A percentile compares a stretch with the other conserved stretches of the same genome.
Evolutionary conservation across 768 basidiomycete genomes (phyloP).

Genomic region (Tulasnella sp.): DNA sequence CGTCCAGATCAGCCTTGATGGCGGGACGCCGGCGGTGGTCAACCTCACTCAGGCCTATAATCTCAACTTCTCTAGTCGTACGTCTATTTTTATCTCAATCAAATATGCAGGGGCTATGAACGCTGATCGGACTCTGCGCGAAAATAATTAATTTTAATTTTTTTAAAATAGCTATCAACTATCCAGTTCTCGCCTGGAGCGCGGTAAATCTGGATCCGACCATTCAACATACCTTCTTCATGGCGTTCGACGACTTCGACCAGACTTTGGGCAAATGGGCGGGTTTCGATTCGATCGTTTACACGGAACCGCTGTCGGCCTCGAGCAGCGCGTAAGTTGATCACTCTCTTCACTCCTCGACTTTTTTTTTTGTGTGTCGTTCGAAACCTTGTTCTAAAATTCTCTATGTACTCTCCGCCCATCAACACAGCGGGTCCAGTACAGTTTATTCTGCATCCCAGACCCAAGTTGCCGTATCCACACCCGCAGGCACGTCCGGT

Average conservation of each 20-base stretch:
- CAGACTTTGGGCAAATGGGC: background rate
- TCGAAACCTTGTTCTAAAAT: background rate
- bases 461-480: no score
- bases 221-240: slow-evolving; percentile 6
- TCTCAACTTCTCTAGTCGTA: background rate
- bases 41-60: slow-evolving; percentile 7
- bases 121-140: no score
- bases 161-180: no score
- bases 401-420: background rate
- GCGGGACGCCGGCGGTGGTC: background rate
- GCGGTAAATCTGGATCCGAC: slow-evolving; percentile 9
- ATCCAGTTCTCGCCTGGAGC: slow-evolving; percentile 6
- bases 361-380: background rate
- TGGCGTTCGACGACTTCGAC: background rate
- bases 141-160: no score
- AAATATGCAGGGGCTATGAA: no score
- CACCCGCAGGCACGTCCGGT: no score
- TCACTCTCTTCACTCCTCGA: background rate
- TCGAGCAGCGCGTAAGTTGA: background rate
- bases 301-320: background rate
- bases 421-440: background rate
- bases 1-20: slow-evolving; percentile 4
- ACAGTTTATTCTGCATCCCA: no score
- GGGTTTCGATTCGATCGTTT: slow-evolving; percentile 11
- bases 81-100: no score